phyloP scores from a whole-genome alignment of 805 yeast genomes.

The Jamesozyma spencerorum region DNA sequence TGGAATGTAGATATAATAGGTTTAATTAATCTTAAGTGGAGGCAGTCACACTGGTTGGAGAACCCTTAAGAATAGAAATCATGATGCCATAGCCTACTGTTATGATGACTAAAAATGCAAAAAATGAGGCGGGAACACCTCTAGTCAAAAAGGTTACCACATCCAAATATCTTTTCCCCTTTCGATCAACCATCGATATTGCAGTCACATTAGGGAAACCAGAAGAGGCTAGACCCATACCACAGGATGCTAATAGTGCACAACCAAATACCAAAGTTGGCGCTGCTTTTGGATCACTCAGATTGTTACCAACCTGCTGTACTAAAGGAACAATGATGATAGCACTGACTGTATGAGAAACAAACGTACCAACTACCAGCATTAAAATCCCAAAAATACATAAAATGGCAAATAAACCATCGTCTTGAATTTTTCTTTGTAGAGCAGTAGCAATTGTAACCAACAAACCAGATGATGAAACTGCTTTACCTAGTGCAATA shows the following conservation, averaged over 20 bases:
- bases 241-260: slow-evolving; percentile 73
- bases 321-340: slow-evolving; percentile 84
- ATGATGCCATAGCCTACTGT: slow-evolving; percentile 80
- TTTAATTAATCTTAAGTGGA: too few relatives aligned
- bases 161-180: slow-evolving; percentile 76
- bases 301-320: slow-evolving; percentile 68
- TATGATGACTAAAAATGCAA: slow-evolving; percentile 63
- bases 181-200: slow-evolving; percentile 83
- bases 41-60: background rate
- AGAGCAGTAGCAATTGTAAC: slow-evolving; percentile 66
- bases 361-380: slow-evolving; percentile 84
- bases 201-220: slow-evolving; percentile 98
- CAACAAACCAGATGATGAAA: slow-evolving; percentile 80
- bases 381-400: slow-evolving; percentile 77
- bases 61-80: slow-evolving; percentile 31
- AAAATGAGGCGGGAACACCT: slow-evolving; percentile 80
- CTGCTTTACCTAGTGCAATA: slow-evolving; percentile 87
- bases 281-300: slow-evolving; percentile 65
- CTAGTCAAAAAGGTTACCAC: slow-evolving; percentile 76
- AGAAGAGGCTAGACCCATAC: slow-evolving; percentile 95
- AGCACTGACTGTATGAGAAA: slow-evolving; percentile 95
- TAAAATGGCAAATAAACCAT: slow-evolving; percentile 56
- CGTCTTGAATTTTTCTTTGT: slow-evolving; percentile 55
- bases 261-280: slow-evolving; percentile 34
- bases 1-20: too few relatives aligned